A percentile compares a stretch with the other conserved stretches of the same genome.
Evolutionary conservation across 164 flowering plant genomes (phyloP).

Genomic region (Amborella trichopoda): DNA sequence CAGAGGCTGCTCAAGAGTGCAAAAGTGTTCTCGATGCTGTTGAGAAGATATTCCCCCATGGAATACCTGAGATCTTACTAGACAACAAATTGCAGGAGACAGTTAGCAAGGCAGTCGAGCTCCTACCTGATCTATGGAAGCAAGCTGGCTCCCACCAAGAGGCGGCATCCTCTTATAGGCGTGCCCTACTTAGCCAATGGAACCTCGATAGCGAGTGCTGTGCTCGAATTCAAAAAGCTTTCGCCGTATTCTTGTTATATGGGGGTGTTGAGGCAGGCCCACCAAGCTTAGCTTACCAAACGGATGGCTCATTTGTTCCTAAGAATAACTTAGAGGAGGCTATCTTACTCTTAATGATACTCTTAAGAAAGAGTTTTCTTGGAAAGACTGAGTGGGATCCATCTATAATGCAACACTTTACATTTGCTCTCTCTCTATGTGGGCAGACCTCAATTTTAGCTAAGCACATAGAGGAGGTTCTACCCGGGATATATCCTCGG

Average conservation of each 20-base stretch:
- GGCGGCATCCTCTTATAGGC: conserved; percentile 72
- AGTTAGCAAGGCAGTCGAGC: conserved; percentile 85
- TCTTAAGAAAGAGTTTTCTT: conserved; percentile 50
- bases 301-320: conserved; percentile 74
- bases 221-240: conserved; percentile 76
- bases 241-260: conserved; percentile 72
- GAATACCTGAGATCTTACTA: conserved; percentile 56
- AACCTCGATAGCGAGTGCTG: conserved; percentile 69
- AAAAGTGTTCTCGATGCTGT: conserved; percentile 84
- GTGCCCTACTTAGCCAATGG: conserved; percentile 87
- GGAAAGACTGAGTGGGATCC: conserved; percentile 80
- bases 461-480: conserved; percentile 59
- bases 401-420: conserved; percentile 73
- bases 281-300: conserved; percentile 66
- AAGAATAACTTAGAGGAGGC: conserved; percentile 89
- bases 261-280: conserved; percentile 87
- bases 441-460: conserved; percentile 67
- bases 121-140: conserved; percentile 94
- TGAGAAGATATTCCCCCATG: conserved; percentile 66
- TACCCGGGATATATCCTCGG: conserved; percentile 74
- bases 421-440: conserved; percentile 74
- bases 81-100: conserved; percentile 82
- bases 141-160: conserved; percentile 63
- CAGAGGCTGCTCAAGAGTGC: conserved; percentile 94
- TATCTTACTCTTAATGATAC: conserved; percentile 74